Conservation (phyloP, 2,329 filamentous ascomycete species). For the Exophiala sp. region DNA sequence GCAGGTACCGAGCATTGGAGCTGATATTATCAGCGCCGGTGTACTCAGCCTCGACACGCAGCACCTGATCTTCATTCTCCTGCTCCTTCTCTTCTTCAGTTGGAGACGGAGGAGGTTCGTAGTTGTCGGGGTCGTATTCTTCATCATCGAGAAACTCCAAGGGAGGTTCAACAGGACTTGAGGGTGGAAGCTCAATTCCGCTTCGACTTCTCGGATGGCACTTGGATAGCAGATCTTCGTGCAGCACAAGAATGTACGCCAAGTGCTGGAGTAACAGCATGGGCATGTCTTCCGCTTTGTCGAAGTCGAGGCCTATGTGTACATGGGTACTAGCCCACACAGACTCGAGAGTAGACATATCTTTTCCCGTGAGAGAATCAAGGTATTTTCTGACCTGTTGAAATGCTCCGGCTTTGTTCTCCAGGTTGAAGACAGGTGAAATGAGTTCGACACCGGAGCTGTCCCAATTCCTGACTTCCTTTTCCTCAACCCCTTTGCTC, state of each 20-base stretch:
- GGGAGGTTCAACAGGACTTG: not conserved
- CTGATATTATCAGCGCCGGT: slow-evolving; percentile 19
- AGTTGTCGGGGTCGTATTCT: slow-evolving; percentile 4
- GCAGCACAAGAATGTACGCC: slow-evolving; percentile 21
- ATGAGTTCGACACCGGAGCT: slow-evolving; percentile 20
- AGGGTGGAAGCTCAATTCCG: slow-evolving; percentile 6
- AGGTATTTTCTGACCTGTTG: slow-evolving; percentile 14
- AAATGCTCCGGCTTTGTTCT: slow-evolving; percentile 9
- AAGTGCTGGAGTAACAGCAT: slow-evolving; percentile 20
- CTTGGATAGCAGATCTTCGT: slow-evolving; percentile 25
- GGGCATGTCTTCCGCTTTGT: slow-evolving; percentile 13
- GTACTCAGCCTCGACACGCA: slow-evolving; percentile 15
- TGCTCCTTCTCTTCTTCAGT: slow-evolving; percentile 13
- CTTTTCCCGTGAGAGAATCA: slow-evolving; percentile 1
- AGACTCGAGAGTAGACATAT: slow-evolving; percentile 12
- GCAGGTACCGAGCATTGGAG: slow-evolving; percentile 16
- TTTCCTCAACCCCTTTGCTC: not conserved
- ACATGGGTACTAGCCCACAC: slow-evolving; percentile 24
- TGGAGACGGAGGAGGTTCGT: not conserved
- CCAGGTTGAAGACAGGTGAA: slow-evolving; percentile 14
- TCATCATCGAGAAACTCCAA: slow-evolving; percentile 9
- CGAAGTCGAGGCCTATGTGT: slow-evolving; percentile 23
- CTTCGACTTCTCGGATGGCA: slow-evolving; percentile 21
- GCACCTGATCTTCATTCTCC: slow-evolving; percentile 14
- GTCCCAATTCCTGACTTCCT: slow-evolving; percentile 12